Base-by-base conservation (phyloP, 495 filamentous ascomycete species). In the Penicillium taxi region DNA sequence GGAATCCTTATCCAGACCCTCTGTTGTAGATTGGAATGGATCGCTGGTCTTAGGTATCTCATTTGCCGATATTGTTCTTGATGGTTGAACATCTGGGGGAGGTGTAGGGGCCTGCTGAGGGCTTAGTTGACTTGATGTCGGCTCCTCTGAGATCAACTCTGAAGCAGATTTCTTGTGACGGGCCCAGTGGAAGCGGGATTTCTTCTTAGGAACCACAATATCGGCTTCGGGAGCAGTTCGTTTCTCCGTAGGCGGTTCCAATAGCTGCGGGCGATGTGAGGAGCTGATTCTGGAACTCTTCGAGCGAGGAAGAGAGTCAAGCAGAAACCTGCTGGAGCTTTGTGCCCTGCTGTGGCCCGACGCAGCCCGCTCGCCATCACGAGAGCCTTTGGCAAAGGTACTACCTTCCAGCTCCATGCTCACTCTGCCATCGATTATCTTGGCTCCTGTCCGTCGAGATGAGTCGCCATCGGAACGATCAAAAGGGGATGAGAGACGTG, bases 1-100 rank as follows among this genome's bases (percentile, higher is more conserved):
- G 14, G 86, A 79, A 47, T 96, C 86, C 12, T 74, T 63, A 58
- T 87, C 82, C 9, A 83, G 49, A 1, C 63, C 69, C 29, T 83
- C 49, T 25, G 51, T 32, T 5, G 50, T 28, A 17, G 47, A 28
- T 30, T 47, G 51, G n/a, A 39, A 22, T 3, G 22, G 9, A 23
- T 41, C 30, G 12, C 40, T 41, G 5, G 40, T 40, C 15, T 35
- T 21, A 20, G 32, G 34, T n/a, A n/a, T n/a, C 14, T 39, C 32
- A 17, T 27, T 21, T 5, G 39, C 42, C 29, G 49, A 44, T 19
- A 50, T 48, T 20, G 16, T 27, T 36, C 36, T 12, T 9, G 42
- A 43, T 16, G 26, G 38, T 13, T 32, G 35, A 3, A 27, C 31
- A 16, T 42, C 32, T 8, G 31, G 33, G 7, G 46, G 35, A 1